Base-by-base conservation (phyloP, 1,284 basidiomycete genomes). In the Inonotus hispidus region DNA sequence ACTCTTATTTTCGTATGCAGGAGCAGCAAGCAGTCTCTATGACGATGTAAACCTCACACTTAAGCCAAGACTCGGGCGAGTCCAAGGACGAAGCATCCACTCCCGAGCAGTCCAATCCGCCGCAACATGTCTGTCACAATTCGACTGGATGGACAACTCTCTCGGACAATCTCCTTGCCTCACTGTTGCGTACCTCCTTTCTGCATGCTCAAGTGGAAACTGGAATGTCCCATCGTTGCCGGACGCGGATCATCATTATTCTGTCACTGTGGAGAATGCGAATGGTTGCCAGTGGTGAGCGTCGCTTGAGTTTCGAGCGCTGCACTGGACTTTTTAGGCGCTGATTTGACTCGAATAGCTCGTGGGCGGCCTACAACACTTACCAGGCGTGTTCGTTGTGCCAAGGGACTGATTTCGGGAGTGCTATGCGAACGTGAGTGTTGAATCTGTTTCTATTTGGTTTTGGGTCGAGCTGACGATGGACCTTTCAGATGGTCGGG, bases 321-420 rank as follows among this genome's bases (percentile, higher is more conserved):
- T 14, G 16, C 16, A 21, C 19, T 43, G 6, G n/a, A n/a, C 11
- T 43, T 43, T 1, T n/a, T 7, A 43, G 16, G 2, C 2, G 16
- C 58, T 49, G 4, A 38, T 11, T 14, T 14, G 29, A 41, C 13
- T 21, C n/a, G n/a, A 53, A 10, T 25, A 62, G 62, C 21, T 63
- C 62, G 13, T 63, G 62, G 62, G 62, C 59, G n/a, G 59, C 46
- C n/a, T 63, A 63, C 59, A 63, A 63, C 29, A 53, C 59, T 6
- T 27, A 57, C 16, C 62, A 63, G 35, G 62, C 59, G n/a, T 63
- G 62, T 39, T 59, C 62, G 13, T 13, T 23, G 10, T 63, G 62
- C 27, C 62, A 63, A 29, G 58, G 56, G 13, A 8, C 25, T 19
- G 37, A 55, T 37, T 56, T 50, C 53, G 14, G 27, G 10, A 35